Evolutionary conservation across 345 rosid genomes (phyloP).

Genomic region (Sisymbrium altissimum): DNA sequence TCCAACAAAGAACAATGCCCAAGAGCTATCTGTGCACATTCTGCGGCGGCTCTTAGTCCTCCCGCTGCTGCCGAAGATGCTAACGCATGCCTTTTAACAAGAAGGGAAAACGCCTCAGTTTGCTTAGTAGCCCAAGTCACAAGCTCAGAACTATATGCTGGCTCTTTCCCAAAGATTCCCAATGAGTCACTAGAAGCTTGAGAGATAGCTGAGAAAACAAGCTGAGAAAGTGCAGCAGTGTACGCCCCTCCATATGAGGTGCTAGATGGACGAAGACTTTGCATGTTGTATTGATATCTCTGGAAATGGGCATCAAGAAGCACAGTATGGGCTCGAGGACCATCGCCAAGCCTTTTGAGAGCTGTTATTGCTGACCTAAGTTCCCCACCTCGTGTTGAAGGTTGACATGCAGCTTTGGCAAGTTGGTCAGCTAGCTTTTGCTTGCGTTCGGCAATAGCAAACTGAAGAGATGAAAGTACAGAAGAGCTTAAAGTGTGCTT

Average conservation of each 20-base stretch:
- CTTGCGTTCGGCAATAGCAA: slow-evolving; percentile 60
- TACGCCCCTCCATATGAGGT: slow-evolving; percentile 99
- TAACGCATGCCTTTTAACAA: slow-evolving; percentile 94
- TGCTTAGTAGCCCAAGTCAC: slow-evolving; percentile 98
- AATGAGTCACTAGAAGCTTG: slow-evolving; percentile 93
- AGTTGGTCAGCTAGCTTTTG: slow-evolving; percentile 96
- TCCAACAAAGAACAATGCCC: slow-evolving; percentile 99
- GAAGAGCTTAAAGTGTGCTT: slow-evolving; percentile 46
- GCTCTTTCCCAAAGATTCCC: slow-evolving; percentile 80
- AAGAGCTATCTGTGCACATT: slow-evolving; percentile 97
- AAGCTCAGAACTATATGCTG: slow-evolving; percentile 90
- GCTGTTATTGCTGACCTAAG: slow-evolving; percentile 93
- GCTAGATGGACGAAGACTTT: slow-evolving; percentile 91
- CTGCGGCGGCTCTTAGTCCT: slow-evolving; percentile 98
- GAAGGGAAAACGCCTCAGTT: slow-evolving; percentile 83
- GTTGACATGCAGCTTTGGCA: slow-evolving; percentile 93
- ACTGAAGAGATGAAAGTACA: slow-evolving; percentile 52
- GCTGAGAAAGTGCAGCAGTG: slow-evolving; percentile 97
- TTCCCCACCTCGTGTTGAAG: slow-evolving; percentile 88
- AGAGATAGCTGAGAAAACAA: slow-evolving; percentile 92
- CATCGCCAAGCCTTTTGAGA: slow-evolving; percentile 97
- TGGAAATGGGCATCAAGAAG: slow-evolving; percentile 88
- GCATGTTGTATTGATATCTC: slow-evolving; percentile 89
- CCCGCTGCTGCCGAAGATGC: slow-evolving; percentile 99
- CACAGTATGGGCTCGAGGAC: slow-evolving; percentile 90